Base-by-base conservation (phyloP, 495 filamentous ascomycete species). In the Trichoderma gamsii region DNA sequence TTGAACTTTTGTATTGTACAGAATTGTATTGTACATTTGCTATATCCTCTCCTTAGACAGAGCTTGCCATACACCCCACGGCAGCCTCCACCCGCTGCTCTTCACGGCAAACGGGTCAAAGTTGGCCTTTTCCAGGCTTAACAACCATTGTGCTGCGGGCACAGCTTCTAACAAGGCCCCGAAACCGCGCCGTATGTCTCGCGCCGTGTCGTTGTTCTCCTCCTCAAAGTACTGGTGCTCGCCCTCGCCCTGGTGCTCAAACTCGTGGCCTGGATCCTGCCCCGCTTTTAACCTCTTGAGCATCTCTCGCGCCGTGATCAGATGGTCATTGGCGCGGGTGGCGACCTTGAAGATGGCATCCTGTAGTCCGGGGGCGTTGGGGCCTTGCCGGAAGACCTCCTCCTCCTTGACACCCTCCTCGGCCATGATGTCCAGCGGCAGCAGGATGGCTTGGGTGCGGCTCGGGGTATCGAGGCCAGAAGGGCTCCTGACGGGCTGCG, bases 271-370 rank as follows among this genome's bases (percentile, higher is more conserved):
- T 0, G 89, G 87, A 67, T 86, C 87, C 69, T 88, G 76, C 0
- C 91, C 91, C 27, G 87, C 84, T 41, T 87, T 83, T 15, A 97
- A 75, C 72, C 90, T 90, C 75, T 85, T 87, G 71, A 97, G 74
- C 95, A 98, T 96, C 76, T 95, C 91, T 69, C 94, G 82, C 18
- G 90, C 94, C 0, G 95, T 98, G 69, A 97, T 96, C 64, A 98
- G 78, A 77, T 99, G 95, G 79, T 99, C 95, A 75, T 91, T 93
- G 6, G 95, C 95, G 41, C 92, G 85, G 0, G 95, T 98, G 0
- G 95, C 95, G 25, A 98, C 92, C 23, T 85, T 82, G 73, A 98
- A 97, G 5, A 99, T 88, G 1, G 93, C 94, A 78, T 97, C 95
- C 44, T 88, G 85, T 11, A 97, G 79, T 0, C 92, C 93, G 16